phyloP scores from a whole-genome alignment of 768 basidiomycete species.

The Auricularia cornea region DNA sequence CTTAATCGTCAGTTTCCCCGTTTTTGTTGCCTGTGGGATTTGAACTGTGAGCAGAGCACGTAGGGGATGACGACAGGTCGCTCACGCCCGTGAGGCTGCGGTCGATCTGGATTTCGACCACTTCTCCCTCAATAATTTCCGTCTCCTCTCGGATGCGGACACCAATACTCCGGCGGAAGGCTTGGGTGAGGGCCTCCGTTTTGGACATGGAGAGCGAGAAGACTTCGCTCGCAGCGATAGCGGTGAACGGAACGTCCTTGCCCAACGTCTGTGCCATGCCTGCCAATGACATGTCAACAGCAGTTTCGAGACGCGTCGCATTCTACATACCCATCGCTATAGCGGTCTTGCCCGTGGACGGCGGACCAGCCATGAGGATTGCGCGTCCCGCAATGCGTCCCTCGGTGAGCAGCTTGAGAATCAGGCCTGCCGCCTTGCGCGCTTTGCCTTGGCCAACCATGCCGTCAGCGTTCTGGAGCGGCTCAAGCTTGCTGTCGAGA shows the following conservation, averaged over 20 bases:
- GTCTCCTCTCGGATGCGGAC: conserved; percentile 97
- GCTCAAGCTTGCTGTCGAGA: conserved; percentile 85
- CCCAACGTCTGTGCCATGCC: conserved; percentile 97
- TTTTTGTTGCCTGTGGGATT: conserved; percentile 79
- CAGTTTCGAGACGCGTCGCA: conserved; percentile 12
- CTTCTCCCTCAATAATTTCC: conserved; percentile 95
- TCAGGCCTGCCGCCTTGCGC: conserved; percentile 94
- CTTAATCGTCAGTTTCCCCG: conserved; percentile 94
- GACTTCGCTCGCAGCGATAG: conserved; percentile 96
- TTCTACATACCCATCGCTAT: conserved; percentile 73
- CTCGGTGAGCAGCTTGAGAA: conserved; percentile 96
- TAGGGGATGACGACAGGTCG: conserved; percentile 9
- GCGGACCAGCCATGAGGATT: conserved; percentile 95
- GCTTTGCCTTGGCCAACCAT: conserved; percentile 98
- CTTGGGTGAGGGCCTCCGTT: conserved; percentile 95
- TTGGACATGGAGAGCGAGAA: conserved; percentile 98
- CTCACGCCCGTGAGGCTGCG: conserved; percentile 88
- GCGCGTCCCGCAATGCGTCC: conserved; percentile 92
- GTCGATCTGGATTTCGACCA: conserved; percentile 98
- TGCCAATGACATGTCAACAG: conserved; percentile 37
- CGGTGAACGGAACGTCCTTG: conserved; percentile 92
- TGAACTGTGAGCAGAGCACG: not conserved
- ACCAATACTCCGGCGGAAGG: conserved; percentile 91
- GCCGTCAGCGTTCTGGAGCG: conserved; percentile 80
- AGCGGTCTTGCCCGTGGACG: conserved; percentile 95